These are phyloP conservation scores for Yarrowia yakushimensis DNA, from an alignment of 805 yeast genomes.

Conservation along the genomic window DNA sequence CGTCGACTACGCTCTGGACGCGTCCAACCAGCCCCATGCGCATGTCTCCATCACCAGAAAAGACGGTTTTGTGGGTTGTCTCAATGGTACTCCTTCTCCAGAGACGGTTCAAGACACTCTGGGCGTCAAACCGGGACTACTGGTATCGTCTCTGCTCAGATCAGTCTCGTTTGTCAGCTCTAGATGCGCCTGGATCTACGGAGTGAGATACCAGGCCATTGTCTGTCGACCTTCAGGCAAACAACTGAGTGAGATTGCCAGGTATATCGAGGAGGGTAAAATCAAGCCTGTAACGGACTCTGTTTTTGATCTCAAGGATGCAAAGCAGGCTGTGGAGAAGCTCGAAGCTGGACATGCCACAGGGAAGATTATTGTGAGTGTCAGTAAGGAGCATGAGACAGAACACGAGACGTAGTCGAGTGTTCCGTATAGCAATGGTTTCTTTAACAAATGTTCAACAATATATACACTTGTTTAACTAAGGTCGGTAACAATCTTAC, in stretches of 20 bases:
- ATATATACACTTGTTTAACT: too few relatives aligned
- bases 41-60: slow-evolving; percentile 25
- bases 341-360: slow-evolving; percentile 26
- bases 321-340: slow-evolving; percentile 21
- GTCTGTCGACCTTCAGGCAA: slow-evolving; percentile 2
- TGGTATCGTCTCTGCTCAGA: not conserved
- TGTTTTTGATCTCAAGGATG: slow-evolving; percentile 25
- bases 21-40: slow-evolving; percentile 26
- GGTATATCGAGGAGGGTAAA: slow-evolving; percentile 28
- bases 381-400: not conserved
- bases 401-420: not conserved
- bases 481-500: too few relatives aligned
- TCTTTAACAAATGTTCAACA: too few relatives aligned
- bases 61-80: slow-evolving; percentile 27
- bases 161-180: not conserved
- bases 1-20: slow-evolving; percentile 30
- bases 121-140: not conserved
- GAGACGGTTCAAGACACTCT: not conserved
- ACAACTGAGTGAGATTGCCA: slow-evolving; percentile 9
- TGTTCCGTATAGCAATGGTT: too few relatives aligned
- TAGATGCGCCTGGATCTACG: slow-evolving; percentile 4
- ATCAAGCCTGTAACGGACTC: slow-evolving; percentile 26
- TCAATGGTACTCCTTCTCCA: slow-evolving; percentile 26
- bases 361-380: slow-evolving; percentile 29
- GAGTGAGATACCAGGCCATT: slow-evolving; percentile 21